Evolutionary conservation across 257 asterid genomes (phyloP).

Genomic region (Ehretia macrophylla): DNA sequence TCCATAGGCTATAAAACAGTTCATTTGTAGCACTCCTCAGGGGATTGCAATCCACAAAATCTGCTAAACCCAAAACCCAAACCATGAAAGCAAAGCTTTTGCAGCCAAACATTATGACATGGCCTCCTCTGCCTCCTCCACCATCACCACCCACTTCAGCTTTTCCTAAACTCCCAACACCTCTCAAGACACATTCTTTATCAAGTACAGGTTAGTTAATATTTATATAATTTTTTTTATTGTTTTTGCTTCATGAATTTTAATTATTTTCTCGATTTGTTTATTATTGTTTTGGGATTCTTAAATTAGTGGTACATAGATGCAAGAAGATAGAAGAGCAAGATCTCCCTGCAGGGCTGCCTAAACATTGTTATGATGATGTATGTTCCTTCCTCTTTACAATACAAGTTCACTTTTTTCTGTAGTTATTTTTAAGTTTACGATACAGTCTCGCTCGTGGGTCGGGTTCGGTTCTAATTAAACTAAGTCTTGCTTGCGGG

Average conservation of each 20-base stretch:
- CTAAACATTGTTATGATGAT: conserved; percentile 82
- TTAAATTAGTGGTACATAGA: conserved; percentile 29
- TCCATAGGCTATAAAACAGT: too few species aligned
- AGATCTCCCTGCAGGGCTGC: conserved; percentile 54
- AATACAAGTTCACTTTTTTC: not conserved
- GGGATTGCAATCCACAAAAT: too few species aligned
- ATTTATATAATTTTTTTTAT: not conserved
- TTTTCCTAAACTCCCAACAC: conserved; percentile 25
- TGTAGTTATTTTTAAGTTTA: too few species aligned
- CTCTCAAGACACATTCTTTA: conserved; percentile 5
- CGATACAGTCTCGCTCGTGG: too few species aligned
- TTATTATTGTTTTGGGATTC: not conserved
- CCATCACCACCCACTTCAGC: conserved; percentile 19
- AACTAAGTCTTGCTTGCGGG: conserved; percentile 2
- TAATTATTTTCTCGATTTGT: not conserved
- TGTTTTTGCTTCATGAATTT: not conserved
- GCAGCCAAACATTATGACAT: conserved; percentile 22
- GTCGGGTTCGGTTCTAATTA: not conserved
- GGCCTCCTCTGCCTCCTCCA: conserved; percentile 23
- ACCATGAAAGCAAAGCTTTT: conserved; percentile 49
- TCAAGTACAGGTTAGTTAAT: conserved; percentile 18
- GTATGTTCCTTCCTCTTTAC: conserved; percentile 29
- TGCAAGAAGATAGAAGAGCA: conserved; percentile 58
- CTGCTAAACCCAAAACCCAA: not conserved
- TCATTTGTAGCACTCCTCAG: too few species aligned